Evolutionary conservation across 495 filamentous ascomycete species (phyloP).

Genomic region (Neurospora terricola): DNA sequence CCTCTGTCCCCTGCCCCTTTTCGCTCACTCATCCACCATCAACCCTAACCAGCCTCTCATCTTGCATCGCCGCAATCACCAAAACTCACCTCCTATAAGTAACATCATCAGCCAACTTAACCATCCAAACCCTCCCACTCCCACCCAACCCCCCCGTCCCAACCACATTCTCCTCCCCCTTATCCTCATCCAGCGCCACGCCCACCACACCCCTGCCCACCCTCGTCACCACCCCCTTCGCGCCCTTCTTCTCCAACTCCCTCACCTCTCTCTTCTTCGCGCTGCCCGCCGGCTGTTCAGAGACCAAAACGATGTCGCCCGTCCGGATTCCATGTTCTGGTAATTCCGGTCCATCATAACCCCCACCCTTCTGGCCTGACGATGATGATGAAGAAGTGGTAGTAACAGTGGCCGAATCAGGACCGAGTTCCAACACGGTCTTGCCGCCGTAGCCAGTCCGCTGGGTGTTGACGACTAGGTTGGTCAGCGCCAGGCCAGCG

Average conservation of each 20-base stretch:
- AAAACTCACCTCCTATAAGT: conserved; percentile 63
- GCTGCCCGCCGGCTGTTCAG: conserved; percentile 60
- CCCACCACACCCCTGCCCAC: conserved; percentile 55
- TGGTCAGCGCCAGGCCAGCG: conserved; percentile 79
- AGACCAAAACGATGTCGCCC: conserved; percentile 79
- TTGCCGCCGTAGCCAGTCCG: conserved; percentile 89
- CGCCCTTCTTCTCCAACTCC: conserved; percentile 53
- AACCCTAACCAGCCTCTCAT: not conserved
- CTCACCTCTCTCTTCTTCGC: conserved; percentile 62
- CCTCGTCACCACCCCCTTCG: conserved; percentile 72
- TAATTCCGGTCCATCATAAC: conserved; percentile 31
- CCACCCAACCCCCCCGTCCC: conserved; percentile 59
- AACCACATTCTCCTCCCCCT: conserved; percentile 48
- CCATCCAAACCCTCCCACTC: conserved; percentile 52
- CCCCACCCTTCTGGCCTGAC: too few relatives aligned
- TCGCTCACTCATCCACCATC: not conserved
- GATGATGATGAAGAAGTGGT: not conserved
- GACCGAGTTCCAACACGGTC: conserved; percentile 69
- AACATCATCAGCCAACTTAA: conserved; percentile 94
- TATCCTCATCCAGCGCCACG: conserved; percentile 55
- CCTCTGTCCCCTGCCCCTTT: not conserved
- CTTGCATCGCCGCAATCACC: too few relatives aligned
- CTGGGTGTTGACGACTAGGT: conserved; percentile 62
- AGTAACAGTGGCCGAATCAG: conserved; percentile 54
- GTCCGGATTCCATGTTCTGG: conserved; percentile 75